Evolutionary conservation across 768 basidiomycete species (phyloP), one percentile per base, ranked within the genome.

Genomic region (Termitomyces sp.): DNA sequence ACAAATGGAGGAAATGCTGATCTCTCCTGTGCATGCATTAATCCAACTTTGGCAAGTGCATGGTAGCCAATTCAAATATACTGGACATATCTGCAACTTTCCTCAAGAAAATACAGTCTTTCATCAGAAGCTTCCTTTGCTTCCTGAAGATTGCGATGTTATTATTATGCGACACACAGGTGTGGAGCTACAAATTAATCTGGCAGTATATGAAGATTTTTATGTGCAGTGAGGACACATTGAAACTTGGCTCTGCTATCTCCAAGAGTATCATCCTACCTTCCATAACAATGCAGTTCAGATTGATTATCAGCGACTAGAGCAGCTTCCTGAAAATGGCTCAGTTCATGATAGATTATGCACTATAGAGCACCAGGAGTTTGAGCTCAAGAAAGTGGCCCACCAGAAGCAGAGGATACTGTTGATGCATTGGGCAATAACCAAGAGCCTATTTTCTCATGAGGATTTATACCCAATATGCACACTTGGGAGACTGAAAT

Each of bases 301-400:
- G 6, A 39, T 52, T 20, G 36, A 52, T 22, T 60, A 61, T 48
- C 53, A 55, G 26, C 14, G 42, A 7, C 51, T 67, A 1, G 8
- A 47, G 10, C 37, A 62, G 12, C 46, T 67, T 37, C 62, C 64
- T 26, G 52, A 40, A 14, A 44, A 55, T 65, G 59, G 32, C 4
- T 56, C 54, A 32, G 58, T 67, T 12, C 36, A 39, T 37, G 39
- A 59, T 39, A 50, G 50, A 20, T 22, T 62, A 9, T 39, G 26
- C 9, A 61, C 55, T 37, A 44, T 60, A 13, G 49, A 46, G 36
- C 9, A 37, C 22, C 20, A 55, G 49, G 57, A 61, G 26, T 30
- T 53, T 42, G 39, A 51, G 57, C 56, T 52, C 20, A 36, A 20
- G 34, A 55, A 10, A 47, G 24, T 44, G 60, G 53, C 0, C 59